A percentile compares a stretch with the other conserved stretches of the same genome.
phyloP scores from a whole-genome alignment of 2,329 filamentous ascomycete genomes.

The Aspergillus sp. region DNA sequence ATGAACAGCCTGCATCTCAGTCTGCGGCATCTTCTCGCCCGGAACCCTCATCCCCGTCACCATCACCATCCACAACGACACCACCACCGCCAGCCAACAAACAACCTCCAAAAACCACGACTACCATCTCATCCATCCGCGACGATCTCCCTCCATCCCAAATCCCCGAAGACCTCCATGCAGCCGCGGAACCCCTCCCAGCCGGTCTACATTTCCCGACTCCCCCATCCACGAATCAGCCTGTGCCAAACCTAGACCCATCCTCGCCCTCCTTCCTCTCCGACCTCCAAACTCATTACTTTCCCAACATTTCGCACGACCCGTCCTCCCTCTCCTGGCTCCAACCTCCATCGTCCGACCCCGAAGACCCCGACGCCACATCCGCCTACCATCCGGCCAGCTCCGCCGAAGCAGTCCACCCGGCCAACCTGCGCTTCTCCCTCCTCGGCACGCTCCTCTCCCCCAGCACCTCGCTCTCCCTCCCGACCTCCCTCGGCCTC shows the following conservation, averaged over 20 bases:
- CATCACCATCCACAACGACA: background rate
- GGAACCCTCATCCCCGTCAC: background rate
- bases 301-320: constrained; percentile 81
- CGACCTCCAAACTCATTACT: constrained; percentile 88
- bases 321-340: constrained; percentile 89
- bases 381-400: constrained; percentile 82
- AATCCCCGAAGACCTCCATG: constrained; percentile 38
- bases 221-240: constrained; percentile 44
- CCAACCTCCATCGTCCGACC: constrained; percentile 66
- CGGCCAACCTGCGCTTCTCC: constrained; percentile 81
- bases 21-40: background rate
- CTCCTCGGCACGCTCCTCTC: constrained; percentile 79
- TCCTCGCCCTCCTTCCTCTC: constrained; percentile 77
- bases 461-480: constrained; percentile 68
- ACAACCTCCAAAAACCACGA: constrained; percentile 7
- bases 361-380: constrained; percentile 60
- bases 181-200: constrained; percentile 38
- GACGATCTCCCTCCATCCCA: constrained; percentile 37
- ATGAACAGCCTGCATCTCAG: constrained; percentile 14
- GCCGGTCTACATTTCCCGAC: constrained; percentile 45
- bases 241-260: constrained; percentile 74
- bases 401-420: constrained; percentile 59
- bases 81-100: background rate
- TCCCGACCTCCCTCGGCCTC: constrained; percentile 76
- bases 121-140: constrained; percentile 6